These are phyloP conservation scores for Pseudozyma sp. DNA, from an alignment of 1,284 basidiomycete genomes.

Conservation along the genomic window DNA sequence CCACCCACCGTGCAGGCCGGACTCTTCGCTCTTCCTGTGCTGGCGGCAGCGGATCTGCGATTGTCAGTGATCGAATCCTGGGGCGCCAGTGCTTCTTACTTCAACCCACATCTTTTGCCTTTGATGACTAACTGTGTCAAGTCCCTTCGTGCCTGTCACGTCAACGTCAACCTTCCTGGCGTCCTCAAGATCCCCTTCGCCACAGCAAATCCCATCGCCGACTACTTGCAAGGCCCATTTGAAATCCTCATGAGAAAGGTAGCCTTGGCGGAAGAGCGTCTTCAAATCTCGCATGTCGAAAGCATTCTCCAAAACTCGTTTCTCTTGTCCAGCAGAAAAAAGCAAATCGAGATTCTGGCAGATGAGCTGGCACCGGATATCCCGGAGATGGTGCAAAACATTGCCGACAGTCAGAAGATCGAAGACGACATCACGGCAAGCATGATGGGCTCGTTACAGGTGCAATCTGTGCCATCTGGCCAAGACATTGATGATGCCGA, in stretches of 20 bases:
- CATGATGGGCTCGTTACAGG: conserved; percentile 36
- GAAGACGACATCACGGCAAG: conserved; percentile 43
- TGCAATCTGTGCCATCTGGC: conserved; percentile 31
- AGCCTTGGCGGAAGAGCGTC: conserved; percentile 29
- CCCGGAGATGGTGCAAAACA: conserved; percentile 42
- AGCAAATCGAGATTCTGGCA: conserved; percentile 26
- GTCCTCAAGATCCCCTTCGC: conserved; percentile 37
- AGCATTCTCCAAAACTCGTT: conserved; percentile 37
- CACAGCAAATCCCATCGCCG: conserved; percentile 38
- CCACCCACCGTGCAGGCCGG: conserved; percentile 40
- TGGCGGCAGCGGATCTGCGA: conserved; percentile 39
- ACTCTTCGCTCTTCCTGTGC: conserved; percentile 40
- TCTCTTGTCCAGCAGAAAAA: conserved; percentile 30
- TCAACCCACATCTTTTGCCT: conserved; percentile 41
- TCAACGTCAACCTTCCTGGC: conserved; percentile 33
- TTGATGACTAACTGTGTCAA: conserved; percentile 46
- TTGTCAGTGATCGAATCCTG: conserved; percentile 45
- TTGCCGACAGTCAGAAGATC: conserved; percentile 43
- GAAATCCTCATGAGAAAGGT: conserved; percentile 48
- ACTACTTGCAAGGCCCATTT: conserved; percentile 41
- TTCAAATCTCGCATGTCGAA: conserved; percentile 39
- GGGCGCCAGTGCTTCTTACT: conserved; percentile 41
- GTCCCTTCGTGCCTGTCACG: conserved; percentile 39
- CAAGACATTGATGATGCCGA: conserved; percentile 40
- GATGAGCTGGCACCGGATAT: conserved; percentile 37